Evolutionary conservation across 192 early-diverging fungal genomes (phyloP).

Genomic region (Entomortierella chlamydospora): DNA sequence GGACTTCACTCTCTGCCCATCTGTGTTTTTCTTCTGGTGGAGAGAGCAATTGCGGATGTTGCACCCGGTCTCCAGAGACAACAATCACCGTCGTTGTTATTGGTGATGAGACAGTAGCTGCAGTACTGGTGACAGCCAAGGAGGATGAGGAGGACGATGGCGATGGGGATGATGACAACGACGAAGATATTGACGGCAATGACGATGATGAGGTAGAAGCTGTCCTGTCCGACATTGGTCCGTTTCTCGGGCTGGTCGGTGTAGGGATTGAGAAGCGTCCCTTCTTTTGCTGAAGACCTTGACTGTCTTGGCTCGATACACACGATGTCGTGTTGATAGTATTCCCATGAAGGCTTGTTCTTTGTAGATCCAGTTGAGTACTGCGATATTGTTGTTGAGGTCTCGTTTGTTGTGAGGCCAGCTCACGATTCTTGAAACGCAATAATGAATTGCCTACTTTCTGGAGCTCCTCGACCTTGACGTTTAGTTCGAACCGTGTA

Average conservation of each 20-base stretch:
- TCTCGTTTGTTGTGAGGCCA: not conserved
- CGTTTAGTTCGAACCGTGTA: slow-evolving; percentile 73
- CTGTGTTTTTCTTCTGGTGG: slow-evolving; percentile 33
- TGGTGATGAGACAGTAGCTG: not conserved
- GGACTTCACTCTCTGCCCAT: slow-evolving; percentile 9
- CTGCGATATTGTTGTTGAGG: not conserved
- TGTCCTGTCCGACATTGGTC: slow-evolving; percentile 35
- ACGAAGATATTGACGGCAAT: not conserved
- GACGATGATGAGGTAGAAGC: not conserved
- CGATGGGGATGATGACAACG: slow-evolving; percentile 1
- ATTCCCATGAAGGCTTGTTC: not conserved
- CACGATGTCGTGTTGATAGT: not conserved
- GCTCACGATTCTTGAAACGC: slow-evolving; percentile 14
- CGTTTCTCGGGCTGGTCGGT: slow-evolving; percentile 29
- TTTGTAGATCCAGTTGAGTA: not conserved
- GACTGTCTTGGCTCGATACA: not conserved
- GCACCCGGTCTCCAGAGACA: not conserved
- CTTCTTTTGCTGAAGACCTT: not conserved
- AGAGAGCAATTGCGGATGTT: slow-evolving; percentile 31
- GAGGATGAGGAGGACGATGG: not conserved
- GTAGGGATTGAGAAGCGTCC: slow-evolving; percentile 36
- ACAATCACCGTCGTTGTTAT: slow-evolving; percentile 11
- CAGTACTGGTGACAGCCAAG: not conserved
- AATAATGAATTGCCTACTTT: slow-evolving; percentile 33
- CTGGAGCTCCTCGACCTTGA: slow-evolving; percentile 71